Conservation (phyloP, 176 grass and related monocot genomes). For the Oropetium thomaeum region DNA sequence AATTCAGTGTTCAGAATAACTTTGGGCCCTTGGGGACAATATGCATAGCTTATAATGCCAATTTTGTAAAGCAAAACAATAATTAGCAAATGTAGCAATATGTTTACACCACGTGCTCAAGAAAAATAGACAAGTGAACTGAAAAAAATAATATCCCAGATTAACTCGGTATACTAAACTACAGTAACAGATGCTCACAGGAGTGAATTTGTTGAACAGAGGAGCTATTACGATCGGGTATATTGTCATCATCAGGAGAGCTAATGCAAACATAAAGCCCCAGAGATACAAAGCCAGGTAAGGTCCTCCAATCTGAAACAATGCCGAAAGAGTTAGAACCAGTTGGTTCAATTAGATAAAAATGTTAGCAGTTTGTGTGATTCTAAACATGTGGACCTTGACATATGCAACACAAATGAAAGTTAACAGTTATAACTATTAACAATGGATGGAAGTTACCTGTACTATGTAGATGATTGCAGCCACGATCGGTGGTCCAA, state of each 20-base stretch:
- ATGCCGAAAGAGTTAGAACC: conserved; percentile 19
- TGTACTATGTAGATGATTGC: conserved; percentile 92
- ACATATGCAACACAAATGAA: neutral
- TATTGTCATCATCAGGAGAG: conserved; percentile 91
- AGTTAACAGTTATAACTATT: neutral
- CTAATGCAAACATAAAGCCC: conserved; percentile 93
- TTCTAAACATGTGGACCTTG: neutral
- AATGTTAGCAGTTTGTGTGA: neutral
- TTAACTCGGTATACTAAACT: neutral
- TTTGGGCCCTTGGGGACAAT: neutral
- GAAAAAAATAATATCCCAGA: conserved; percentile 22
- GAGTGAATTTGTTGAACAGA: conserved; percentile 97
- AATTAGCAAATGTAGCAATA: conserved; percentile 12
- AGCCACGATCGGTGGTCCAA: conserved; percentile 87
- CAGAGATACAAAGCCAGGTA: conserved; percentile 98
- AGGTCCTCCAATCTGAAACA: conserved; percentile 91
- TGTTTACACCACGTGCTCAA: neutral
- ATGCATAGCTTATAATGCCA: neutral
- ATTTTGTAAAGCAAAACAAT: neutral
- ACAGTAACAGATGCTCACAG: conserved; percentile 60
- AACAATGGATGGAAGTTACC: conserved; percentile 47
- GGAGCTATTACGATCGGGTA: conserved; percentile 94
- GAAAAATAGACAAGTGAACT: conserved; percentile 16
- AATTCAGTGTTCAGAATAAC: conserved; percentile 11
- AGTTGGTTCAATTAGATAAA: neutral